Evolutionary conservation across 2,329 filamentous ascomycete genomes (phyloP).

Genomic region (Echinosphaeria canescens): DNA sequence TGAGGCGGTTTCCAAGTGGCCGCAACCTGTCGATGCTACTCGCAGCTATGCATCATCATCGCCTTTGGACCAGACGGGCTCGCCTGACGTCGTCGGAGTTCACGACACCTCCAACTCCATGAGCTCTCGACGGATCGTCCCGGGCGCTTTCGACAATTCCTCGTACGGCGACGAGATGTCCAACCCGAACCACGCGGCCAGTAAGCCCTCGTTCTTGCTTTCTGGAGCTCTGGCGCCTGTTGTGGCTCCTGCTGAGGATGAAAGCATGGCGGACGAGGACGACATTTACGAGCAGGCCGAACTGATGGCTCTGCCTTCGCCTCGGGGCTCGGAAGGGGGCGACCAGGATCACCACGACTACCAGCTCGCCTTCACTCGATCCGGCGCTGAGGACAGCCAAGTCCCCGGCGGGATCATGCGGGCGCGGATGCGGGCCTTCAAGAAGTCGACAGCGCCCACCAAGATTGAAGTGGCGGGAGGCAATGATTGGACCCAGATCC

Average conservation of each 20-base stretch:
- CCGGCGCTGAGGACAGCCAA: conserved; percentile 19
- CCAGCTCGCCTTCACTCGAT: conserved; percentile 26
- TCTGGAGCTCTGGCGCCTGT: too few species aligned
- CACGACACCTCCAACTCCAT: conserved; percentile 38
- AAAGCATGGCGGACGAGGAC: conserved; percentile 39
- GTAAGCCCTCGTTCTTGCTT: not conserved
- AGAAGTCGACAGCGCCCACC: conserved; percentile 32
- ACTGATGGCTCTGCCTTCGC: conserved; percentile 3
- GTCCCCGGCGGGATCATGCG: conserved; percentile 40
- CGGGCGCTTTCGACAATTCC: conserved; percentile 74
- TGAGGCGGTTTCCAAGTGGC: too few species aligned
- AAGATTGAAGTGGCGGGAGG: conserved; percentile 41
- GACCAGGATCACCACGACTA: conserved; percentile 12
- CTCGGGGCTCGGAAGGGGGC: conserved; percentile 6
- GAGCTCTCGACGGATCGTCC: conserved; percentile 29
- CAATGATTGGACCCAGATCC: conserved; percentile 83
- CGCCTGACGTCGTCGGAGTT: conserved; percentile 16
- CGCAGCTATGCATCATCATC: too few species aligned
- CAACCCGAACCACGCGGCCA: conserved; percentile 30
- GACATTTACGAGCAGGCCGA: conserved; percentile 44
- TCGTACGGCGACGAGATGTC: conserved; percentile 22
- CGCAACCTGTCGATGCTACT: conserved; percentile 8
- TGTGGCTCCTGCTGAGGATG: too few species aligned
- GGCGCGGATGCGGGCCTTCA: conserved; percentile 40
- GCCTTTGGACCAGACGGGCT: too few species aligned